Conservation (phyloP, 192 early-diverging fungal genomes). For the Linnemannia exigua region DNA sequence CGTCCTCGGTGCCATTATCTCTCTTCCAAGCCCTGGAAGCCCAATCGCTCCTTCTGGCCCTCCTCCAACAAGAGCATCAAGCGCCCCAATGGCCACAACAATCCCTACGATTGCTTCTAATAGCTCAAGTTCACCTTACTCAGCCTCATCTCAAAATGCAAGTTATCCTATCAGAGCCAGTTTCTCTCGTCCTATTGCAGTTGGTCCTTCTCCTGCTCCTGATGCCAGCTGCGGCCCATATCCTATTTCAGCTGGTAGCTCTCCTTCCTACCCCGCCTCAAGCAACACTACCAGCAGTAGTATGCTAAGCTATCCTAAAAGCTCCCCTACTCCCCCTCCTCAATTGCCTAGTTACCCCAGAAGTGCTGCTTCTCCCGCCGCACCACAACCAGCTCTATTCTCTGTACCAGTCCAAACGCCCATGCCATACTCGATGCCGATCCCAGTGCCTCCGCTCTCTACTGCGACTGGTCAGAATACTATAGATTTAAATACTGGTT, state of each 20-base stretch:
- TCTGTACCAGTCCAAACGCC: not conserved
- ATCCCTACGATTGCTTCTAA: constrained; percentile 6
- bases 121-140: not conserved
- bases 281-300: no score
- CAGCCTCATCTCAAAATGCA: not conserved
- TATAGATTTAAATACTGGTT: no score
- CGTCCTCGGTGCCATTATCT: not conserved
- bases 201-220: not conserved
- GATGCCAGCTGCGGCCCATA: no score
- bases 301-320: no score
- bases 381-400: not conserved
- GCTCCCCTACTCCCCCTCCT: not conserved
- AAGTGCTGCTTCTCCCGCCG: not conserved
- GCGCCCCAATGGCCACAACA: not conserved
- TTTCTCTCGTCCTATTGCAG: not conserved
- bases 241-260: no score
- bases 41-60: not conserved
- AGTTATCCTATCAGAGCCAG: not conserved
- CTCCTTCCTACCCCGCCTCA: no score
- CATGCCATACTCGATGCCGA: not conserved
- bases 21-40: not conserved
- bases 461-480: not conserved
- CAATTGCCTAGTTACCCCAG: not conserved
- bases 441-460: not conserved
- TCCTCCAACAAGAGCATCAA: not conserved